These are phyloP conservation scores for Ceratobasidium sp. DNA, from an alignment of 1,284 basidiomycete genomes.

Conservation along the genomic window DNA sequence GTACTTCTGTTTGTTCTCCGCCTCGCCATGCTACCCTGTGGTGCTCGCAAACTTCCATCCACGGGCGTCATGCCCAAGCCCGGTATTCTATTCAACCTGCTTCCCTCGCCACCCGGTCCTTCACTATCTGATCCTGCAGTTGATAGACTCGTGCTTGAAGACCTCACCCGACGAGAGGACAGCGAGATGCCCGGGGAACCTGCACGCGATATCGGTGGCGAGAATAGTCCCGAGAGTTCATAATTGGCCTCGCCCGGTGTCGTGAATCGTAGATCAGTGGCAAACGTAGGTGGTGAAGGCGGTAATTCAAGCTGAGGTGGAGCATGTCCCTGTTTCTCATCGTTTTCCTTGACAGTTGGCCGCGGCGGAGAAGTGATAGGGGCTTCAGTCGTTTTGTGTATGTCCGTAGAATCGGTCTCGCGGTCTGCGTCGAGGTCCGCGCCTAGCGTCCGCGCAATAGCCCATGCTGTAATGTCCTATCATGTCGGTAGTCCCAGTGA, in stretches of 20 bases:
- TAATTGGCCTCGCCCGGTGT: constrained; percentile 32
- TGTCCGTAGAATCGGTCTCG: neutral
- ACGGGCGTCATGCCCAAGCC: constrained; percentile 36
- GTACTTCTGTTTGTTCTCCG: constrained; percentile 13
- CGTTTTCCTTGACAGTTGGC: neutral
- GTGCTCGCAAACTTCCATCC: constrained; percentile 25
- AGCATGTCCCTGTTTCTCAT: constrained; percentile 71
- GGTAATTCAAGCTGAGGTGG: constrained; percentile 51
- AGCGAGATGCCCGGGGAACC: constrained; percentile 24
- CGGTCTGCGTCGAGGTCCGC: constrained; percentile 46
- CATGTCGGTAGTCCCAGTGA: neutral
- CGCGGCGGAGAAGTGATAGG: neutral
- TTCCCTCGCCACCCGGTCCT: constrained; percentile 25
- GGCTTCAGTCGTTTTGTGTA: constrained; percentile 28
- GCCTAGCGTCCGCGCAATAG: constrained; percentile 79
- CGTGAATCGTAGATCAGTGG: constrained; percentile 24
- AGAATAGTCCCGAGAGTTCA: constrained; percentile 35
- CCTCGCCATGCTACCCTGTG: constrained; percentile 12
- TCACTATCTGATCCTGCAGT: constrained; percentile 36
- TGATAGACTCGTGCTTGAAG: constrained; percentile 33
- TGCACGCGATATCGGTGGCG: constrained; percentile 30
- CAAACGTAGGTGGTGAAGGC: constrained; percentile 20
- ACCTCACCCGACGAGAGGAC: constrained; percentile 31
- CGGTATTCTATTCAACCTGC: constrained; percentile 5
- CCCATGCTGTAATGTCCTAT: constrained; percentile 82